A percentile compares a stretch with the other conserved stretches of the same genome.
Evolutionary conservation across 169 alveolate species (phyloP).

Genomic region (Besnoitia besnoiti): DNA sequence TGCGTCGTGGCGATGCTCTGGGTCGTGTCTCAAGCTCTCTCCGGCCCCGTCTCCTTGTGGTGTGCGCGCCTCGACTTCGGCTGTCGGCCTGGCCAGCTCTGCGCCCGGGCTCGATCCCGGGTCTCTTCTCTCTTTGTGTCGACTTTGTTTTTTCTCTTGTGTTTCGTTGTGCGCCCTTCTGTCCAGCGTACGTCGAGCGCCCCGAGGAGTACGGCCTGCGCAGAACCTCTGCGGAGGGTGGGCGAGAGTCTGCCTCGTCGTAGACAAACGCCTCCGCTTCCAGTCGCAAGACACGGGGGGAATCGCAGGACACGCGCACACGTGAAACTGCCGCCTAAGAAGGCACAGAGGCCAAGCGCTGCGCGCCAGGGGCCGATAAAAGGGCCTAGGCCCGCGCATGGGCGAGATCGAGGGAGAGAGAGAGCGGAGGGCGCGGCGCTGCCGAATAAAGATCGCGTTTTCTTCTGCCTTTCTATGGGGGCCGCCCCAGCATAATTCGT

Average conservation of each 20-base stretch:
- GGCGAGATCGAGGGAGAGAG: too few relatives aligned
- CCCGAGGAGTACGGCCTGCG: slow-evolving; percentile 61
- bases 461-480: too few relatives aligned
- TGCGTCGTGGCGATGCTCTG: background rate
- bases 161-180: background rate
- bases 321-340: too few relatives aligned
- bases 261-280: background rate
- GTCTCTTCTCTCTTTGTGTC: background rate
- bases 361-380: too few relatives aligned
- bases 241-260: background rate
- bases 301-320: too few relatives aligned
- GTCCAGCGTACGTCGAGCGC: slow-evolving; percentile 59
- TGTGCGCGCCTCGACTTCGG: background rate
- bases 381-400: too few relatives aligned
- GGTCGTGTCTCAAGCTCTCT: too few relatives aligned
- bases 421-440: too few relatives aligned
- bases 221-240: background rate
- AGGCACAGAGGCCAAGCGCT: too few relatives aligned
- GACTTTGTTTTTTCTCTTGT: background rate
- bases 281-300: background rate
- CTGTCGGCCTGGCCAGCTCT: background rate
- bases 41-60: too few relatives aligned
- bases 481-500: too few relatives aligned
- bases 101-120: background rate
- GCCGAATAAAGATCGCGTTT: too few relatives aligned